phyloP scores from a whole-genome alignment of 2,329 filamentous ascomycete species.

The Calonectria honghensis region DNA sequence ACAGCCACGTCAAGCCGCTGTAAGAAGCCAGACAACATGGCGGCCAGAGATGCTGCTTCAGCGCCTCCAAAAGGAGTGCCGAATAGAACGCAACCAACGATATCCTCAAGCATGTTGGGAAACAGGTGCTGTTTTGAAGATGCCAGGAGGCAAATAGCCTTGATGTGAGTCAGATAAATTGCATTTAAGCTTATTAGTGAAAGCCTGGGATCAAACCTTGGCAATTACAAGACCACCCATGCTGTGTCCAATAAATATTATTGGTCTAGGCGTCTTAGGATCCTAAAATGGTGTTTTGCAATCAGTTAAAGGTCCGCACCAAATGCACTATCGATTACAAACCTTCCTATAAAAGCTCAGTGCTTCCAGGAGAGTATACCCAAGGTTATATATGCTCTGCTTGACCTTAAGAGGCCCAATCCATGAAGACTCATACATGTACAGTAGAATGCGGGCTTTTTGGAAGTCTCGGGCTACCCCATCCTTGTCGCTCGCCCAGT shows the following conservation, averaged over 20 bases:
- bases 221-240: constrained; percentile 67
- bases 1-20: constrained; percentile 58
- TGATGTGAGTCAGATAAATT: not conserved
- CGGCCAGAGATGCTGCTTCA: constrained; percentile 59
- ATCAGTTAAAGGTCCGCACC: no score
- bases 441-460: constrained; percentile 62
- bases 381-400: constrained; percentile 63
- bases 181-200: no score
- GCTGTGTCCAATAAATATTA: constrained; percentile 65
- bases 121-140: constrained; percentile 60
- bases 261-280: constrained; percentile 55
- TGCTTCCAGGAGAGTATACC: constrained; percentile 60
- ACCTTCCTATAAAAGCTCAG: constrained; percentile 61
- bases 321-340: not conserved
- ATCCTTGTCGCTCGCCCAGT: constrained; percentile 62
- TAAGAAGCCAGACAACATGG: constrained; percentile 60
- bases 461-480: constrained; percentile 63
- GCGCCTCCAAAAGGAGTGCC: constrained; percentile 65
- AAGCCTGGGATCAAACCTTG: constrained; percentile 55
- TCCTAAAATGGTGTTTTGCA: not conserved
- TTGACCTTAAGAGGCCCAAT: constrained; percentile 63
- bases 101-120: constrained; percentile 63
- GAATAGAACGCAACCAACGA: constrained; percentile 63
- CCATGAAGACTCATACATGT: constrained; percentile 66
- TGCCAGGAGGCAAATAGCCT: constrained; percentile 55